Base-by-base conservation (phyloP, 768 basidiomycete genomes). In the Auriscalpium orientale region DNA sequence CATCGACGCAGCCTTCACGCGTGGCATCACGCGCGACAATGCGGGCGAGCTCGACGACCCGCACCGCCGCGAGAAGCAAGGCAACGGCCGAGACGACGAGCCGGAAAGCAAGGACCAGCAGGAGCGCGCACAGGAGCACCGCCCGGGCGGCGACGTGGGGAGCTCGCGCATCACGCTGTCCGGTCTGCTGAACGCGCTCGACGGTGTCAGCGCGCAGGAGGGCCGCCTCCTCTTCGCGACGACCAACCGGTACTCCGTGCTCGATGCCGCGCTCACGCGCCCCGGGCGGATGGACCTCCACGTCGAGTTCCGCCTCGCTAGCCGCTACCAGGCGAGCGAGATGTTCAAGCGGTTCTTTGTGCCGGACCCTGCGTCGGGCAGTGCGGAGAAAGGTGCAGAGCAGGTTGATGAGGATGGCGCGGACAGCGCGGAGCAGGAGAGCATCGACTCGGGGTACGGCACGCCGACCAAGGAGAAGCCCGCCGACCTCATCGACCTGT, bases 201-300 rank as follows among this genome's bases (percentile, higher is more conserved):
- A 91, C 61, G 89, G 89, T 35, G 80, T 89, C 49, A 82, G 79
- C 3, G 88, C 89, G 1, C 84, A 86, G 62, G 89, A 91, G 70
- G 89, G 89, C n/a, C 85, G 89, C 1, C 79, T 91, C 33, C 73
- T 89, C 8, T 88, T 87, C 52, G 88, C 88, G 4, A 89, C 87
- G 4, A 89, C 87, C 1, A 91, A 91, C 72, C 81, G 84, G 60
- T 87, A 85, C 67, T 65, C 68, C 8, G 71, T 79, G 1, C 80
- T 92, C 28, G 89, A 91, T 62, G 76, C 85, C 2, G 90, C 89
- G 1, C 76, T 91, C 22, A 80, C 79, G 62, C 82, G 89, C 45
- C 85, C 89, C 1, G 89, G 90, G 22, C 82, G 89, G 12, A 84
- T 91, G 82, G 89, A 91, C 65, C 65, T 90, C 18, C 85, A 89